Evolutionary conservation across 2,329 filamentous ascomycete genomes (phyloP).

Genomic region (Apiospora aurea): DNA sequence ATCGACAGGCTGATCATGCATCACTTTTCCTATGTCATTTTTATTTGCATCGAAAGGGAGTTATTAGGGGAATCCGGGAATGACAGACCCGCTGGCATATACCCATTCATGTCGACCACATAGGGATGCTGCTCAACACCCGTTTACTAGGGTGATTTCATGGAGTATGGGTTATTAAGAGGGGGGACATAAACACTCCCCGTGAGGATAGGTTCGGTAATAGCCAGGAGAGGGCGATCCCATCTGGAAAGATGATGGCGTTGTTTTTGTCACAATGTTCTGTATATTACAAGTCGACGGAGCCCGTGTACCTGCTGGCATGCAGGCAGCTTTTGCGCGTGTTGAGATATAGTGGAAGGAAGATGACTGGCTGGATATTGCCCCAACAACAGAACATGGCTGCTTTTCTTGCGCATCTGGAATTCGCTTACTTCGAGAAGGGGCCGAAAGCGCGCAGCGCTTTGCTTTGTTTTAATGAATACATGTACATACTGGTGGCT

Average conservation of each 20-base stretch:
- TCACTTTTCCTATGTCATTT: not conserved
- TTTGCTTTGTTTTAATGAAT: not conserved
- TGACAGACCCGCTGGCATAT: constrained; percentile 7
- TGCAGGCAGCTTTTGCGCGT: not conserved
- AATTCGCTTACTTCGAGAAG: not conserved
- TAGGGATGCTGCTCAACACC: not conserved
- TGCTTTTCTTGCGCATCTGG: constrained; percentile 6
- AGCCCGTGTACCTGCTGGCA: not conserved
- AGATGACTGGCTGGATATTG: not conserved
- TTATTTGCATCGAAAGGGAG: constrained; percentile 19
- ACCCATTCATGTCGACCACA: not conserved
- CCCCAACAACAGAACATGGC: not conserved
- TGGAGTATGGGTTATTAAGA: not conserved
- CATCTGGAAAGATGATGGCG: not conserved
- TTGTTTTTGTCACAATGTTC: not conserved
- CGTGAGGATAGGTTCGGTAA: not conserved
- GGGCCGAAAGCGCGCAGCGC: not conserved
- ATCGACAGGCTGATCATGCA: not conserved
- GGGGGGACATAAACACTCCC: not conserved
- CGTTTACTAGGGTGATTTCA: not conserved
- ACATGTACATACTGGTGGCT: not conserved
- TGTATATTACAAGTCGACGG: not conserved
- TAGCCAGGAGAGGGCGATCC: not conserved
- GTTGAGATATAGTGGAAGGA: not conserved
- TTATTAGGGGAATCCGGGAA: constrained; percentile 7